Conservation (phyloP, 2,329 filamentous ascomycete genomes). For the Sarocladiaceae sp. region DNA sequence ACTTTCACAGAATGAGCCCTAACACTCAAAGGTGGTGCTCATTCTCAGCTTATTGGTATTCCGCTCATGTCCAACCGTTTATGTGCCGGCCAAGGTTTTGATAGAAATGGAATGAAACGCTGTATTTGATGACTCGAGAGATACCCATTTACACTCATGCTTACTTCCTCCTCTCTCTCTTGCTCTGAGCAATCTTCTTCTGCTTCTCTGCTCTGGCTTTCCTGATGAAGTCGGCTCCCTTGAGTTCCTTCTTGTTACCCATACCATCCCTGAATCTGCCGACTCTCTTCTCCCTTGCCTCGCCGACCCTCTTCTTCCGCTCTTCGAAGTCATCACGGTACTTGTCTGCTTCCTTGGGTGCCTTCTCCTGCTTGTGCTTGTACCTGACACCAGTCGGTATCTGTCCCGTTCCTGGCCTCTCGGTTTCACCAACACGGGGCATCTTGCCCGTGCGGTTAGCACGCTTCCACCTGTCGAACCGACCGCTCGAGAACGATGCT, state of each 20-base stretch:
- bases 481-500: constrained; percentile 85
- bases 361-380: constrained; percentile 82
- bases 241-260: constrained; percentile 74
- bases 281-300: constrained; percentile 79
- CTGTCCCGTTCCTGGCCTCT: constrained; percentile 38
- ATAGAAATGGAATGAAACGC: not conserved
- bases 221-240: constrained; percentile 76
- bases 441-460: constrained; percentile 75
- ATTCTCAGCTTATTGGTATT: too few species aligned
- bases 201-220: constrained; percentile 77
- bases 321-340: constrained; percentile 85
- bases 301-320: constrained; percentile 84
- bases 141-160: not conserved
- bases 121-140: not conserved
- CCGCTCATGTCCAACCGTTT: too few species aligned
- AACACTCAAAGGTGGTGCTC: too few species aligned
- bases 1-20: too few species aligned
- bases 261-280: constrained; percentile 69
- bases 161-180: constrained; percentile 64
- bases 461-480: constrained; percentile 90
- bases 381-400: constrained; percentile 49
- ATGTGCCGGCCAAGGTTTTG: too few species aligned
- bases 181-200: constrained; percentile 81
- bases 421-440: constrained; percentile 78
- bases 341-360: constrained; percentile 91